Base-by-base conservation (phyloP, 2,329 filamentous ascomycete species). In the Westerdykella sp. region DNA sequence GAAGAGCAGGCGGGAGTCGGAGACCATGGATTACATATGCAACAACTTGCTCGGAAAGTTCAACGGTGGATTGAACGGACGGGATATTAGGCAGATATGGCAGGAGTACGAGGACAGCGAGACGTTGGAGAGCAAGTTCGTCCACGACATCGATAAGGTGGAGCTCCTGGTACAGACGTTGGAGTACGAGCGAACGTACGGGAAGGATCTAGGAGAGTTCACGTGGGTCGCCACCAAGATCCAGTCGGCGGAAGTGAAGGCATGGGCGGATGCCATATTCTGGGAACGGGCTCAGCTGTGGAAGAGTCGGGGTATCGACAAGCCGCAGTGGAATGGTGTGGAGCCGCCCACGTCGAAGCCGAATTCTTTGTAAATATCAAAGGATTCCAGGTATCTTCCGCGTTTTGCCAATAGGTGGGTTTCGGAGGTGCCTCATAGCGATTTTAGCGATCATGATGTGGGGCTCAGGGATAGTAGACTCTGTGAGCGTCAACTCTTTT, bases 131-230 rank as follows among this genome's bases (percentile, higher is more conserved):
- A 87, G 85, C 54, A 76, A 83, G 48, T 97, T 91, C 51, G 93
- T 98, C 35, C 93, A 98, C 66, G 93, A 98, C 65, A 80, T 98
- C 46, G 93, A 98, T 70, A 97, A 97, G 81, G 82, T 98, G 67
- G 93, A 98, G 72, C 73, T 98, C 52, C 70, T 98, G 48, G 72
- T 95, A 60, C 93, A 98, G 73, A 96, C 96, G 86, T 73, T 95
- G 23, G 93, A 98, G 68, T 98, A 98, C 62, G 93, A 98, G 77
- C 83, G 85, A 57, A 71, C 76, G 11, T 74, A 80, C 39, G 69
- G 81, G 43, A 79, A 80, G 22, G 88, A 97, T 65, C 71, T 98
- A 40, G 80, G 84, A 41, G 93, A 98, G 71, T 97, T 98, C 55
- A 78, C 81, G 1, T 84, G 85, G 61, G 93, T 96, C 2, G 79